Evolutionary conservation across 768 basidiomycete genomes (phyloP).

Genomic region (Chlorophyllum brunneum): DNA sequence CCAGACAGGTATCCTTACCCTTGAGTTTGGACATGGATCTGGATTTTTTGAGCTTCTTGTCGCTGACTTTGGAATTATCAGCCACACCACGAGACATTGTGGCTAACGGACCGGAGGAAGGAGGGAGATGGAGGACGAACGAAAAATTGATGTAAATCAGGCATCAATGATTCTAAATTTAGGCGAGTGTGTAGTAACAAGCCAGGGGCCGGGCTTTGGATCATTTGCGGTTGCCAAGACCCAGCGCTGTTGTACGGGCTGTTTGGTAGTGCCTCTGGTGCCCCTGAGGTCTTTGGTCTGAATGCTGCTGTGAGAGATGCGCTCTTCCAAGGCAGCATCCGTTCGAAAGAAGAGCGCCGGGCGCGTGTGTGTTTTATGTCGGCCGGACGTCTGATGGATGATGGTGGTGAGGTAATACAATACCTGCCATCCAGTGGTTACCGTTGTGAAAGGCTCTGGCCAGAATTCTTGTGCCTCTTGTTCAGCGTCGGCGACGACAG

Average conservation of each 20-base stretch:
- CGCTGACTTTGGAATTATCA: background rate
- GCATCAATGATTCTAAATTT: background rate
- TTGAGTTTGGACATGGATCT: conserved; percentile 23
- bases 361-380: too few relatives aligned
- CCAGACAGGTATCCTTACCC: conserved; percentile 14
- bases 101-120: too few relatives aligned
- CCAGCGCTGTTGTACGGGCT: too few relatives aligned
- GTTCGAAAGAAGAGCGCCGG: too few relatives aligned
- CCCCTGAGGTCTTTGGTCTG: too few relatives aligned
- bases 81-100: background rate
- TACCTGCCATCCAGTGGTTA: conserved; percentile 1
- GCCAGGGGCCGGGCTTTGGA: background rate
- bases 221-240: too few relatives aligned
- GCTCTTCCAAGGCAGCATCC: too few relatives aligned
- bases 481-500: conserved; percentile 5
- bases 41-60: conserved; percentile 21
- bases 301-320: too few relatives aligned
- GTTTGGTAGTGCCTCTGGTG: too few relatives aligned
- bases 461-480: background rate
- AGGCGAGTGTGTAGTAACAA: background rate
- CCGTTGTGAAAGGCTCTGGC: background rate
- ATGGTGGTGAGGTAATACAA: conserved; percentile 1
- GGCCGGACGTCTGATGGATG: background rate
- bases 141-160: background rate
- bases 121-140: background rate